These are phyloP conservation scores for Aspergillus floridensis DNA, from an alignment of 2,329 filamentous ascomycete species.

Conservation along the genomic window DNA sequence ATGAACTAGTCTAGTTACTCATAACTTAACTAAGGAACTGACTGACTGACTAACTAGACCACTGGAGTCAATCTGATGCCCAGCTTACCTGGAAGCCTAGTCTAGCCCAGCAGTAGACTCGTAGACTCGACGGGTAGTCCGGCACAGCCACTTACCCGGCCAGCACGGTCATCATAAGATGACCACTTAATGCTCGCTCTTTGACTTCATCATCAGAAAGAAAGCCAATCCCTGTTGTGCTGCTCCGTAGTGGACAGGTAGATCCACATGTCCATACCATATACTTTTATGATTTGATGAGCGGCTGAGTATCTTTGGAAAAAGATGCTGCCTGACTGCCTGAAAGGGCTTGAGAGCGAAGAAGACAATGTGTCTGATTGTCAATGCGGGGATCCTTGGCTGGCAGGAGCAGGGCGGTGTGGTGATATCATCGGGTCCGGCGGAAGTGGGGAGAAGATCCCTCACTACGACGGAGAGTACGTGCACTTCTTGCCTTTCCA, in stretches of 20 bases:
- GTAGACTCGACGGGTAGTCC: background rate
- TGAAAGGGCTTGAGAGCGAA: background rate
- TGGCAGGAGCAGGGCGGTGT: background rate
- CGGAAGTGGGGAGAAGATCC: background rate
- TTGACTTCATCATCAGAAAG: background rate
- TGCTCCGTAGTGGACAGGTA: too few species aligned
- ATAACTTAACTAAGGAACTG: too few species aligned
- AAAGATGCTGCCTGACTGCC: too few species aligned
- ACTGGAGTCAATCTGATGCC: background rate
- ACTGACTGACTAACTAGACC: too few species aligned
- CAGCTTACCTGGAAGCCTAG: background rate
- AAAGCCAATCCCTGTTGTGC: too few species aligned
- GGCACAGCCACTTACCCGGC: background rate
- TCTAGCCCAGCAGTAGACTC: background rate
- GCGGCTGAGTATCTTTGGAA: too few species aligned
- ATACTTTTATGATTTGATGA: too few species aligned
- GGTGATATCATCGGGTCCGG: conserved; percentile 7
- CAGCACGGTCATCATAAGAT: conserved; percentile 5
- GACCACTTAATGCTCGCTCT: background rate
- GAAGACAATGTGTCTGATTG: background rate
- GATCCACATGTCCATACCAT: too few species aligned
- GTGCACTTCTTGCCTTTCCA: too few species aligned
- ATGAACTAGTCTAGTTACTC: too few species aligned
- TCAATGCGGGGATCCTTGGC: conserved; percentile 7
- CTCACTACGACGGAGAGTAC: too few species aligned